phyloP scores from a whole-genome alignment of 2,329 filamentous ascomycete species.

The Tolypocladium capitatum region DNA sequence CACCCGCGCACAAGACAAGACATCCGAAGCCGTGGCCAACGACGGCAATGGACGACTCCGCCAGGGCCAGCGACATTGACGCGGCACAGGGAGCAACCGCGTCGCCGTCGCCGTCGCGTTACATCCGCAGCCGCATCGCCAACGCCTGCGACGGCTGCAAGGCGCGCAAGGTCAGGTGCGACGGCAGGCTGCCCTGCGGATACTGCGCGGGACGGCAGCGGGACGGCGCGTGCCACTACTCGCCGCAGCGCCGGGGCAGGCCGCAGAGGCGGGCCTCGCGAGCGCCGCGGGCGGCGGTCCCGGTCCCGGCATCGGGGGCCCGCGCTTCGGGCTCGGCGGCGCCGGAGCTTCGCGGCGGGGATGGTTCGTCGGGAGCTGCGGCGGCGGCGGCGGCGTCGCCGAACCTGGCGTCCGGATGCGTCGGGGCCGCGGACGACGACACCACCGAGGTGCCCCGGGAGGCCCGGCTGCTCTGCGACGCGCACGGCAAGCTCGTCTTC shows the following conservation, averaged over 20 bases:
- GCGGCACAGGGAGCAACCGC: neutral
- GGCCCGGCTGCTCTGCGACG: conserved; percentile 36
- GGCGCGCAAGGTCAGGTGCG: conserved; percentile 41
- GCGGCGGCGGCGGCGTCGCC: neutral
- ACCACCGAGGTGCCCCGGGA: conserved; percentile 42
- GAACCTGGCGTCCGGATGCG: no score
- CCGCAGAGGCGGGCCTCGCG: conserved; percentile 5
- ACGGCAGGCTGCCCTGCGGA: conserved; percentile 37
- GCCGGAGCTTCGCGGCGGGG: neutral
- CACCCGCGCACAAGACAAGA: neutral
- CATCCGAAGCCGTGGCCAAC: neutral
- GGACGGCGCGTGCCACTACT: conserved; percentile 32
- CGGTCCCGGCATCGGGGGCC: no score
- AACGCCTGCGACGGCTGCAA: conserved; percentile 44
- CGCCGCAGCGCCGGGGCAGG: conserved; percentile 27
- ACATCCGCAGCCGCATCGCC: conserved; percentile 25
- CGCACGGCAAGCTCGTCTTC: conserved; percentile 40
- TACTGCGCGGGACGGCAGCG: conserved; percentile 33
- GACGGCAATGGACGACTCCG: neutral
- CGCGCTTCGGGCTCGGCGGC: no score
- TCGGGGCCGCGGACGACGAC: conserved; percentile 23
- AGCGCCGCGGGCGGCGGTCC: neutral
- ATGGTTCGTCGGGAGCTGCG: neutral
- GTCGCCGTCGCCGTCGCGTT: neutral
- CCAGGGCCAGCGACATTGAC: neutral